phyloP scores from a whole-genome alignment of 768 basidiomycete species.

The Naematelia encephala region DNA sequence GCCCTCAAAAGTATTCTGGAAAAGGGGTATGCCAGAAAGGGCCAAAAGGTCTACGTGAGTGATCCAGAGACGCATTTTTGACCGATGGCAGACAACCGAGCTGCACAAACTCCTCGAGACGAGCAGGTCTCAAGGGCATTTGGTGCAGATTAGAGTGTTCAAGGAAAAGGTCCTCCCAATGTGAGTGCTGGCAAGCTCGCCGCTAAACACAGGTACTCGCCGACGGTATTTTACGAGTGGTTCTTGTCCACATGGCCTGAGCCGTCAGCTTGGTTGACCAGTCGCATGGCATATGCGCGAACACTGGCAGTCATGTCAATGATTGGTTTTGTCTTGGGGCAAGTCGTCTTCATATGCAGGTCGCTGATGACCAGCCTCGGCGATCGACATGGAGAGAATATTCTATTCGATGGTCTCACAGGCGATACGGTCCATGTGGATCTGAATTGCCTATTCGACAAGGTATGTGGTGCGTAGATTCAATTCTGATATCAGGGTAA shows the following conservation, averaged over 20 bases:
- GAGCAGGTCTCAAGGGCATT: conserved; percentile 24
- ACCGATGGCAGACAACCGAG: conserved; percentile 40
- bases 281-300: conserved; percentile 77
- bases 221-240: conserved; percentile 94
- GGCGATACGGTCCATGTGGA: conserved; percentile 96
- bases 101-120: conserved; percentile 44
- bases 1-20: conserved; percentile 73
- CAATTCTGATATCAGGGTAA: conserved; percentile 59
- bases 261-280: conserved; percentile 87
- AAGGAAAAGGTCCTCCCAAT: conserved; percentile 57
- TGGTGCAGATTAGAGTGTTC: conserved; percentile 45
- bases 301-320: conserved; percentile 98
- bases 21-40: conserved; percentile 62
- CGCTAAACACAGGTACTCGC: conserved; percentile 52
- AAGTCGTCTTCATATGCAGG: conserved; percentile 34
- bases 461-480: conserved; percentile 55
- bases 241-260: conserved; percentile 96
- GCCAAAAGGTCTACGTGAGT: conserved; percentile 58
- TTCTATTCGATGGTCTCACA: conserved; percentile 78
- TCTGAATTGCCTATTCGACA: conserved; percentile 96
- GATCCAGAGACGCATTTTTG: background rate
- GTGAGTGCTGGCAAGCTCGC: conserved; percentile 52
- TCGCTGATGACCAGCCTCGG: conserved; percentile 65
- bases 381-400: conserved; percentile 95
- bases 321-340: conserved; percentile 97